Conservation (phyloP, 352 stramenopile genomes). For the Pythium aphanidermatum region DNA sequence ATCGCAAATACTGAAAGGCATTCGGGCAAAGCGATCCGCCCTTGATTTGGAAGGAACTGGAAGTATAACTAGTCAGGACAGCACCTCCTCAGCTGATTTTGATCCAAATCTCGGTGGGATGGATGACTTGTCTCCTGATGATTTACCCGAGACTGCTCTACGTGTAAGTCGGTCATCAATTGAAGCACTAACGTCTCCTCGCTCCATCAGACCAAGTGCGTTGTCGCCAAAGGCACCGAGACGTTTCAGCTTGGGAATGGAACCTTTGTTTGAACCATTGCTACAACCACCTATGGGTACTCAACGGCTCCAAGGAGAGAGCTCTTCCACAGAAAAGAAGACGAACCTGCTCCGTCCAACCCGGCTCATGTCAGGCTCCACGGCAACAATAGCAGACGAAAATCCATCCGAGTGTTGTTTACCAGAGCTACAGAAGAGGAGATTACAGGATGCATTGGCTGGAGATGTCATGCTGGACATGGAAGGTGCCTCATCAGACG, state of each 20-base stretch:
- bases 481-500: slow-evolving; percentile 7
- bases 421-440: slow-evolving; percentile 27
- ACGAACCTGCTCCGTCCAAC: neutral
- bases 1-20: no score
- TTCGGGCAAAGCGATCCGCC: no score
- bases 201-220: neutral
- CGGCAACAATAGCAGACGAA: slow-evolving; percentile 7
- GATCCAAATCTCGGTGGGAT: slow-evolving; percentile 3
- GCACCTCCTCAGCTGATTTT: slow-evolving; percentile 2
- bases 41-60: neutral
- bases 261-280: slow-evolving; percentile 73
- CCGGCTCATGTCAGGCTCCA: slow-evolving; percentile 11
- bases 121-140: slow-evolving; percentile 21
- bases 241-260: slow-evolving; percentile 54
- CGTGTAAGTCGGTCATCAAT: slow-evolving; percentile 2
- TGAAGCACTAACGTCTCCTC: neutral
- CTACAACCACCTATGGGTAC: slow-evolving; percentile 60
- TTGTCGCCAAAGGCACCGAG: slow-evolving; percentile 16
- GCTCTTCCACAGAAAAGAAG: neutral
- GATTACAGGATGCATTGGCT: slow-evolving; percentile 40
- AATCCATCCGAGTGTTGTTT: neutral
- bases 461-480: slow-evolving; percentile 17
- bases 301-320: slow-evolving; percentile 31
- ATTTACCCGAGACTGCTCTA: slow-evolving; percentile 14
- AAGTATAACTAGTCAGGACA: slow-evolving; percentile 14